A percentile compares a stretch with the other conserved stretches of the same genome.
phyloP scores from a whole-genome alignment of 257 asterid species.

The Leonotis leonurus region DNA sequence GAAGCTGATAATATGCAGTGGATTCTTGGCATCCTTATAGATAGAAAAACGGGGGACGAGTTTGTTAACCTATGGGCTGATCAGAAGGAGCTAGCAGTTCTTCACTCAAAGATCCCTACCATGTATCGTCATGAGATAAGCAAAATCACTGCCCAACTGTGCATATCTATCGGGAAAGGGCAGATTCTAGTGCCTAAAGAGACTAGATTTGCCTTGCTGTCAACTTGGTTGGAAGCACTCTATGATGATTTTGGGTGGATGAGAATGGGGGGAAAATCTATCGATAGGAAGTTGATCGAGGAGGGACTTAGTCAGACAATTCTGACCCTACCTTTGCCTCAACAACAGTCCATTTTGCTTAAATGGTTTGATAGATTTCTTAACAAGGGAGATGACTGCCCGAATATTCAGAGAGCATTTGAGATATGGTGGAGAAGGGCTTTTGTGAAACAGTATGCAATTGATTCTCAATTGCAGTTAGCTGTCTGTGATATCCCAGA shows the following conservation, averaged over 20 bases:
- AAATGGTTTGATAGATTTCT: constrained; percentile 83
- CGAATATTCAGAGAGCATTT: constrained; percentile 80
- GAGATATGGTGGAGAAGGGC: constrained; percentile 97
- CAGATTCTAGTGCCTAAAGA: constrained; percentile 63
- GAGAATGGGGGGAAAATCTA: constrained; percentile 56
- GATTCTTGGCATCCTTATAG: constrained; percentile 63
- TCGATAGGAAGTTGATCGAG: constrained; percentile 70
- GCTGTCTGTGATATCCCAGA: constrained; percentile 52
- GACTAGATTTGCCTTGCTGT: constrained; percentile 41
- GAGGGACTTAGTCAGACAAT: constrained; percentile 79
- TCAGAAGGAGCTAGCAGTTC: constrained; percentile 72
- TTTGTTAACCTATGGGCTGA: constrained; percentile 83
- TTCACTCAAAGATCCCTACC: constrained; percentile 76
- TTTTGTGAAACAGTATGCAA: constrained; percentile 51
- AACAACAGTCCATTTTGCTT: constrained; percentile 61
- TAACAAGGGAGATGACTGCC: constrained; percentile 85
- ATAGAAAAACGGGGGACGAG: constrained; percentile 68
- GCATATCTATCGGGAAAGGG: constrained; percentile 82
- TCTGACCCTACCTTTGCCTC: constrained; percentile 66
- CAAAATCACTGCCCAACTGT: constrained; percentile 77
- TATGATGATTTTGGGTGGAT: constrained; percentile 90
- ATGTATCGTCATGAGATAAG: constrained; percentile 83
- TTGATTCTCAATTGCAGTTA: constrained; percentile 56
- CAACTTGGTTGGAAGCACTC: constrained; percentile 87
- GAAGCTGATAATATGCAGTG: constrained; percentile 92